Evolutionary conservation across 441 rosid genomes (phyloP), one percentile per base, ranked within the genome.

Genomic region (Bocquillonia castaneifolia): DNA sequence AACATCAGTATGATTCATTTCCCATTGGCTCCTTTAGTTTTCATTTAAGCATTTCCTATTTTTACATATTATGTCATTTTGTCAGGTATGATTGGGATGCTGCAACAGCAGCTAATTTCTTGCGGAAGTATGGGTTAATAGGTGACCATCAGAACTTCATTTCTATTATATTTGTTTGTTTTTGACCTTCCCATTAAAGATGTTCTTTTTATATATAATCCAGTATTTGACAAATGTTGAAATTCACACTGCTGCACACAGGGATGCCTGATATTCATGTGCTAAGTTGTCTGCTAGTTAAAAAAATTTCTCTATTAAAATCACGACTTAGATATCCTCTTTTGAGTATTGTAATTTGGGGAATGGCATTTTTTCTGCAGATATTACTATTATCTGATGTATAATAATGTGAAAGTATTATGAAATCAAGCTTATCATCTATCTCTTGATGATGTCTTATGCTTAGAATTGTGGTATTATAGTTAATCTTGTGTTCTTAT

Each of bases 61-160:
- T 42, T 67, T 18, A 68, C 26, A 15, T 34, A 64, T 71, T 59
- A 34, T 54, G 58, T 17, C 56, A 53, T 64, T 59, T 71, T 80
- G 6, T 29, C 79, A 88, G 91, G 81, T 84, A 94, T 64, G 99
- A 94, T 47, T 94, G 99, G 99, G 99, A 94, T 84, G 99, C 94
- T 69, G 99, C 99, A 55, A 90, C 99, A 59, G 61, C 98, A 68
- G 86, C 97, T 32, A 85, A 84, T 76, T 94, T 94, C 83, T 77
- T 94, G 81, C 72, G 91, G 66, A 94, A 94, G 76, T 92, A 92
- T 71, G 93, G 94, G 59, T 93, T 94, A 45, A 14, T 85, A 44
- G 86, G 96, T 86, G 73, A 79, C 31, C 10, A 22, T 32, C 22
- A 14, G 29, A 44, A 9, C 63, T 67, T 59, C 23, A 23, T 45